Evolutionary conservation across 75 land plant species (phyloP).

Genomic region (Selaginella tamariscina): DNA sequence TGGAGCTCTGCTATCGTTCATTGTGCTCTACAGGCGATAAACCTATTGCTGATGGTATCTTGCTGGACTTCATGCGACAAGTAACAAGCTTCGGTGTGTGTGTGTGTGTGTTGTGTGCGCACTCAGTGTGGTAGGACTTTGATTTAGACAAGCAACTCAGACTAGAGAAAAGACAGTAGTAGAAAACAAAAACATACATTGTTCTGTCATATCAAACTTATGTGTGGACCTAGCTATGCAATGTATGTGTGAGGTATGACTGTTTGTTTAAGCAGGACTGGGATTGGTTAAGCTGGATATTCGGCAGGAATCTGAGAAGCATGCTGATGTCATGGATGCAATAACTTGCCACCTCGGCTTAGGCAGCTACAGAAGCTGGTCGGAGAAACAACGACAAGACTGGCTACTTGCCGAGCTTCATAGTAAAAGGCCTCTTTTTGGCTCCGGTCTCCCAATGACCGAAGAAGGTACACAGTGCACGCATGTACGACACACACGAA

Average conservation of each 20-base stretch:
- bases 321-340: constrained; percentile 17
- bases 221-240: too few species aligned
- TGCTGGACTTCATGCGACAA: constrained; percentile 7
- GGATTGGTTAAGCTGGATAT: constrained; percentile 12
- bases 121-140: too few species aligned
- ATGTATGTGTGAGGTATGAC: too few species aligned
- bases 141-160: too few species aligned
- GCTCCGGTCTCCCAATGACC: constrained; percentile 64
- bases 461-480: too few species aligned
- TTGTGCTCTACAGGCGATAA: constrained; percentile 1
- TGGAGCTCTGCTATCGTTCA: constrained; percentile 15
- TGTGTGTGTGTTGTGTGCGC: too few species aligned
- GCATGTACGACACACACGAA: too few species aligned
- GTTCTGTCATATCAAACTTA: too few species aligned
- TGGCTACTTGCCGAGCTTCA: background rate
- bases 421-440: constrained; percentile 77
- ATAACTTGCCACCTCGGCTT: background rate
- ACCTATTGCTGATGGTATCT: background rate
- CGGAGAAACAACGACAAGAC: background rate
- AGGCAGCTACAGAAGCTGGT: background rate
- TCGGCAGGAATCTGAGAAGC: constrained; percentile 14
- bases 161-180: too few species aligned
- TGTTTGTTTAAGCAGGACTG: too few species aligned
- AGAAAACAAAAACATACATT: too few species aligned
- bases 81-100: constrained; percentile 15